Base-by-base conservation (phyloP, 2,329 filamentous ascomycete species). In the Fusarium nodosum region DNA sequence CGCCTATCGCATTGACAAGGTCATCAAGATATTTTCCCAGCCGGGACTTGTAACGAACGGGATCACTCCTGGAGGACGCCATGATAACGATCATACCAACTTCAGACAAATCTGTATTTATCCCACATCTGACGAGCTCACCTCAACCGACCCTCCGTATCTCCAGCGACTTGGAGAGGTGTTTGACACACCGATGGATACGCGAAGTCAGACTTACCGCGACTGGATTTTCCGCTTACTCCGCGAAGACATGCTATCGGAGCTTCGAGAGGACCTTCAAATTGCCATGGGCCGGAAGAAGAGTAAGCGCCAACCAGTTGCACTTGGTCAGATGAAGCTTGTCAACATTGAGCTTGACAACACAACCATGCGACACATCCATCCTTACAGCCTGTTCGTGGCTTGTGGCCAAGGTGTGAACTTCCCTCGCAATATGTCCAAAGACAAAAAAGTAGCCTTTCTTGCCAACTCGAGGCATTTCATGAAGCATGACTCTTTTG, bases 161-260 rank as follows among this genome's bases (percentile, higher is more conserved):
- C 87, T 88, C 45, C 84, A 85, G 9, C 82, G 79, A 0, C 83
- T 85, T 0, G 79, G 83, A 6, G 85, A 86, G 3, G 79, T 91
- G 0, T 76, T 80, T 2, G 77, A 86, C 59, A 79, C 2, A 33
- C 73, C 15, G 61, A 79, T 2, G 10, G 72, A 74, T 2, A 69
- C 75, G 0, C 83, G 87, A 2, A 75, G 84, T 0, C 77, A 77
- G 0, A 76, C 79, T 0, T 88, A 93, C 73, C 76, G 92, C 0
- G 91, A 92, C 71, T 92, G 91, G 72, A 88, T 93, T 53, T 94
- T 91, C 67, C 88, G 91, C 0, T 82, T 93, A 1, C 80, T 93
- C 0, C 81, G 91, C 4, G 90, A 94, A 69, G 91, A 93, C 65
- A 89, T 93, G 83, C 78, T 93, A 0, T 86, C 82, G 0, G 90